These are phyloP conservation scores for Cyberlindnera mrakii DNA, from an alignment of 805 yeast genomes.

Conservation along the genomic window DNA sequence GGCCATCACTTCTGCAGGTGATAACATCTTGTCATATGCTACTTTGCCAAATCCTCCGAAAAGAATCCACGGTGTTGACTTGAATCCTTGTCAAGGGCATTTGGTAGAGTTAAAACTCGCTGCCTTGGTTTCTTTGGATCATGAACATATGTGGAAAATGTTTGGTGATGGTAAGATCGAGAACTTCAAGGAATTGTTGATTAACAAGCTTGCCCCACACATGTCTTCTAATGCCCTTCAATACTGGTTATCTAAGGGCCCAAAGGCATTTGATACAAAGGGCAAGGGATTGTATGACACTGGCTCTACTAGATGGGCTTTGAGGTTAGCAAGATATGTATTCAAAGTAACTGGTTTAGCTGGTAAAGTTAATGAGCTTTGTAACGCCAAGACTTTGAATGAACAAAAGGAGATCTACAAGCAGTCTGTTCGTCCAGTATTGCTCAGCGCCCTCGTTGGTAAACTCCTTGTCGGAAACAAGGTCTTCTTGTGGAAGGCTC, in stretches of 20 bases:
- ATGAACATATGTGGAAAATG: slow-evolving; percentile 62
- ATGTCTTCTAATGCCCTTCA: slow-evolving; percentile 78
- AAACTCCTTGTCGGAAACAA: slow-evolving; percentile 73
- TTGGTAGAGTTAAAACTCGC: slow-evolving; percentile 75
- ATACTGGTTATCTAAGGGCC: slow-evolving; percentile 68
- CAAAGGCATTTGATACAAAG: slow-evolving; percentile 43
- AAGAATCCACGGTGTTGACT: slow-evolving; percentile 77
- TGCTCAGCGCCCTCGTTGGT: slow-evolving; percentile 65
- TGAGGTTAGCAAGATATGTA: slow-evolving; percentile 57
- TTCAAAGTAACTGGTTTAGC: slow-evolving; percentile 52
- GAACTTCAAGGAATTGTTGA: slow-evolving; percentile 44
- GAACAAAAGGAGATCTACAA: slow-evolving; percentile 67
- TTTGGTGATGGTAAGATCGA: slow-evolving; percentile 71
- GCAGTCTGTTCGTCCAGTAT: slow-evolving; percentile 54
- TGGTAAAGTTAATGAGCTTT: slow-evolving; percentile 46
- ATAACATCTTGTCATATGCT: slow-evolving; percentile 71
- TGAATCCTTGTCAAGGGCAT: slow-evolving; percentile 80
- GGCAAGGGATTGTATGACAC: slow-evolving; percentile 71
- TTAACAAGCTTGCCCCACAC: slow-evolving; percentile 56
- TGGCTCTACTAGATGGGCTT: slow-evolving; percentile 84
- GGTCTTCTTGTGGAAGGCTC: slow-evolving; percentile 79
- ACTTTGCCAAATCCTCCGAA: slow-evolving; percentile 63
- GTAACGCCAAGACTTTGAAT: slow-evolving; percentile 48
- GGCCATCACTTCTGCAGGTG: slow-evolving; percentile 86
- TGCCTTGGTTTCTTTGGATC: slow-evolving; percentile 48